Base-by-base conservation (phyloP, 2,329 filamentous ascomycete genomes). In the Raffaelea albimanens region DNA sequence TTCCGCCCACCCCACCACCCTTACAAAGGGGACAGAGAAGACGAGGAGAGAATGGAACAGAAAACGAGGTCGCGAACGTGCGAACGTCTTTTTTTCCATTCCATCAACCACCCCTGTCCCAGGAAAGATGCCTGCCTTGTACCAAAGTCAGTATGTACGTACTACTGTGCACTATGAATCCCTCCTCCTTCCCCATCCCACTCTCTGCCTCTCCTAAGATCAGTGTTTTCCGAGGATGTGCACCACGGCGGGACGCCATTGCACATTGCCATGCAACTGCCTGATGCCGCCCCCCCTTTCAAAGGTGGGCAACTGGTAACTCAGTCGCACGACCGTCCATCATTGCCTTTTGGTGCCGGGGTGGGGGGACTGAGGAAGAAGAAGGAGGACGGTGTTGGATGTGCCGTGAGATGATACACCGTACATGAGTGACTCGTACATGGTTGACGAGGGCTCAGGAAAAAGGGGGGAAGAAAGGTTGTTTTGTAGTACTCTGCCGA, bases 181-280 rank as follows among this genome's bases (percentile, higher is more conserved):
- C n/a, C n/a, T n/a, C n/a, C n/a, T n/a, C n/a, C n/a, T n/a, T n/a
- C n/a, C n/a, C n/a, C n/a, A n/a, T n/a, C n/a, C n/a, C 23, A 23
- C 7, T 16, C 20, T 21, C 38, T 38, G 18, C 44, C 34, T 34
- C 40, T 29, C 38, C 23, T 25, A 41, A 22, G 25, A 20, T 40
- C 41, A 38, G 38, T 46, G 34, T 40, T 47, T 29, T 44, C 45
- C 49, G 41, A 50, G 34, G 38, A 45, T 45, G 45, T 31, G 41
- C 43, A 40, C 42, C n/a, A n/a, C 42, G 46, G 42, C 47, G 50
- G 47, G 46, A 51, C 49, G 49, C 49, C 49, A 50, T 47, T 42
- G 38, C 45, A 46, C 25, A 29, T 29, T 23, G 43, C 49, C 48
- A 29, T 47, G 49, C 49, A 49, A 43, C 44, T 40, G 23, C 34